Base-by-base conservation (phyloP, 31 red algal species). In the Asparagopsis taxiformis region DNA sequence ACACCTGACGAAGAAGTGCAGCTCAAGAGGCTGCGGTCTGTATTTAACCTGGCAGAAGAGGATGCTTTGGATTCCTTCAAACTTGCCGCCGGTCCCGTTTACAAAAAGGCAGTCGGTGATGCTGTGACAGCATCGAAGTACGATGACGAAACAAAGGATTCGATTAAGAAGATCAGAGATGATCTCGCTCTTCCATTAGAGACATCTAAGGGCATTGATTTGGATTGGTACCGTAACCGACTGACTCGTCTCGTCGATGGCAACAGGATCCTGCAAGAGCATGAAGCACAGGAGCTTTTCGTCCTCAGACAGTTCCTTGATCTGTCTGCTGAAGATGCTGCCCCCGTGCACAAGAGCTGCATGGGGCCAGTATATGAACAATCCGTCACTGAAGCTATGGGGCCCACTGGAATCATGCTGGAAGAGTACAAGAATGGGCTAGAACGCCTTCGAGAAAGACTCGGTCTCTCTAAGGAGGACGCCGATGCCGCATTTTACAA, bases 351-450 rank as follows among this genome's bases (percentile, higher is more conserved):
- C 56, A 73, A 65, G 15, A 69, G 59, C 8, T 51, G 59, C n/a
- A 80, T 81, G 59, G 85, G 74, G 5, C 80, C 87, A 43, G 80
- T 91, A 16, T 97, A 91, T 71, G 79, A 82, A 30, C 93, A 97
- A 31, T 69, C 74, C 15, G 86, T 97, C 3, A 68, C 74, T 30
- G 93, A 97, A 30, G 87, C 87, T 35, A 97, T 97, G 93, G 93
- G 93, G 36, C 70, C 83, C 19, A 97, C 80, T 15, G 93, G 93
- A 33, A 92, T 97, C 17, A 97, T 97, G 64, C 82, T 89, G 20
- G 77, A 88, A 34, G 84, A 88, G 57, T 92, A 93, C 77, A 79
- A 78, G 54, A 85, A 67, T n/a, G 94, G 80, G 36, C 77, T 97
- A 30, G 90, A 84, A 24, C 60, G 77, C 35, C 55, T 97, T 43